Evolutionary conservation across 1,284 basidiomycete genomes (phyloP), one percentile per base, ranked within the genome.

Genomic region (Acaromyces ingoldii): DNA sequence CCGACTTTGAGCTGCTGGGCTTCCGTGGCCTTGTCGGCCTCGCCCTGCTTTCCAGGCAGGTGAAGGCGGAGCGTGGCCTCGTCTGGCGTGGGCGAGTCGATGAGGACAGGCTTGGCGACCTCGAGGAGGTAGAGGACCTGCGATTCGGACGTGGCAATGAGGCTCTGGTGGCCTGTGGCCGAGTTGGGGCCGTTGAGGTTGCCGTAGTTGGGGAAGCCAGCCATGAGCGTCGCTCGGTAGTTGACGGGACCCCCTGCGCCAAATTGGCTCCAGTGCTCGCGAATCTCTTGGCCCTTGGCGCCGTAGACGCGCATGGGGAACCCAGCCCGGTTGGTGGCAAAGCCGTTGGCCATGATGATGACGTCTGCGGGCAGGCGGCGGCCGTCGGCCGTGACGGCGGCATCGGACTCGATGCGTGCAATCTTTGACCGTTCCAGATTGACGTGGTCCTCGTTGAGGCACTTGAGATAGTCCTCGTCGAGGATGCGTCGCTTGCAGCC

Each of bases 271-370:
- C 63, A 69, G 57, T 72, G 67, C 25, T 67, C 61, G 22, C 53
- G 57, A n/a, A 70, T 30, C n/a, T 57, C 58, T 39, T 57, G 50
- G 22, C 58, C 44, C 2, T 37, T 29, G 11, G 19, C 15, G 17
- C 70, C 71, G 41, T 61, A 55, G 38, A 73, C 45, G 44, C 50
- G 49, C 58, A 74, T 61, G 2, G 70, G 71, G 47, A 62, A 62
- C 2, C 70, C 71, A 2, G 61, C 63, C 7, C 48, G 47, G 24
- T 56, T 52, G 6, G 65, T 55, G 17, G 55, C 51, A 44, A 74
- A 74, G 1, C 72, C 72, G 38, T 67, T 74, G n/a, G 67, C 69
- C 56, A 74, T 56, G 9, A 74, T 58, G 41, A 74, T 72, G 15
- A 73, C 68, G 30, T 74, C 72, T 1, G 72, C 71, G 7, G 68